Base-by-base conservation (phyloP, 108 stramenopile species). In the Epithemia pelagica region DNA sequence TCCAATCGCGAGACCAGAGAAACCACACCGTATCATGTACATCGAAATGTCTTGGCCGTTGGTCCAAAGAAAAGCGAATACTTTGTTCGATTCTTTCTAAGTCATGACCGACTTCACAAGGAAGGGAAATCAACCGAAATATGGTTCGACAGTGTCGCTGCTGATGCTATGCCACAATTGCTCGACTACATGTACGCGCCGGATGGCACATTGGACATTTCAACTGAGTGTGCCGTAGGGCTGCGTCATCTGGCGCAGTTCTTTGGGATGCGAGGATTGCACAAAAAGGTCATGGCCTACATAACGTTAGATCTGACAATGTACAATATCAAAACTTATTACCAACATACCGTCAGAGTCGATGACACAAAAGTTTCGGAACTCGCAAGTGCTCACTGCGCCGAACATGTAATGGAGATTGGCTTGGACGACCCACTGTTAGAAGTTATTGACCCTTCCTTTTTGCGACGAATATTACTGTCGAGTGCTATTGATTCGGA, bases 161-260 rank as follows among this genome's bases (percentile, higher is more conserved):
- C 77, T 22, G 28, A 58, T 7, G 59, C 61, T 21, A 58, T 82
- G 27, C 81, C 81, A 0, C 29, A 46, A 1, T 31, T 78, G 30
- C 54, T 82, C 25, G 77, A 82, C 52, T 82, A 73, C 1, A 69
- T 82, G 26, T 82, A 82, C 59, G 66, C 65, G 10, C 65, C 58
- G 5, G 66, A 67, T 29, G 58, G 65, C 25, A 28, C 60, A 19
- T 62, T 76, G 33, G 33, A 69, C 0, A 59, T 76, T 28, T 24
- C 55, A 0, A 61, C 75, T n/a, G 61, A 72, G 32, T 67, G 62
- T 15, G 74, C 77, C 30, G 56, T 65, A 2, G 70, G 75, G 2
- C 37, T 82, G 7, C 74, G 77, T n/a, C 76, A 73, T 60, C 52
- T 82, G 30, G 64, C 81, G 5, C 54, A 78, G 29, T 76, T 72